A percentile compares a stretch with the other conserved stretches of the same genome.
Conservation (phyloP, 495 filamentous ascomycete species). For the Neurospora sp. region DNA sequence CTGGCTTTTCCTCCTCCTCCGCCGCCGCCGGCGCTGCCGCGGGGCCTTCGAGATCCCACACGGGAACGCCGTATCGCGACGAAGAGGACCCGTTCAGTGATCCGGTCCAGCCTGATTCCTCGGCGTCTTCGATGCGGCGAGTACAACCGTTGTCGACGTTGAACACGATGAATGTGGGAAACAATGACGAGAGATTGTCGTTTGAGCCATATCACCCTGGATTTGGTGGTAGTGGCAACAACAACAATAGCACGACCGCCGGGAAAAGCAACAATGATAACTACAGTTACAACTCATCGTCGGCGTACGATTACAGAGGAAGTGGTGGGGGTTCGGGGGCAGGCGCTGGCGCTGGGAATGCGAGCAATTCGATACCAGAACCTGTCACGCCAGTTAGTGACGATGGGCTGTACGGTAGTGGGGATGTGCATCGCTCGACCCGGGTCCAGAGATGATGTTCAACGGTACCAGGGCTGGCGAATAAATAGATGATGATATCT, state of each 20-base stretch:
- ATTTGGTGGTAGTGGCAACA: slow-evolving; percentile 19
- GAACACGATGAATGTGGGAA: neutral
- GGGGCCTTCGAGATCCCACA: slow-evolving; percentile 27
- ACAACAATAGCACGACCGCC: neutral
- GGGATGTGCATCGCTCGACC: neutral
- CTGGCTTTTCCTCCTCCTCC: neutral
- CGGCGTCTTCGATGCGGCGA: slow-evolving; percentile 14
- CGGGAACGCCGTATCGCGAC: slow-evolving; percentile 22
- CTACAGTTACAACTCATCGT: neutral
- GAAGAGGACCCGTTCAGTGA: slow-evolving; percentile 41
- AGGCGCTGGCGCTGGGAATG: neutral
- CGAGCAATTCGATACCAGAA: neutral
- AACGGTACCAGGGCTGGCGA: neutral
- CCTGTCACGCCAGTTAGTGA: slow-evolving; percentile 19
- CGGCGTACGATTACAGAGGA: neutral
- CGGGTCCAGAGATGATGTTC: neutral
- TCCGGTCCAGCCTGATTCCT: slow-evolving; percentile 19
- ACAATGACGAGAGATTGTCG: slow-evolving; percentile 20
- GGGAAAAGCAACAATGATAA: neutral
- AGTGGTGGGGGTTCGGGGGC: slow-evolving; percentile 2
- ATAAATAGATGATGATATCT: neutral
- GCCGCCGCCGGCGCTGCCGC: slow-evolving; percentile 7
- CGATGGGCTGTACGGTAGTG: slow-evolving; percentile 7
- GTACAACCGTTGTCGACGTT: slow-evolving; percentile 9
- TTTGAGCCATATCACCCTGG: slow-evolving; percentile 46